Percentiles rank a stretch among this genome's conserved stretches.
Evolutionary conservation across 2,329 filamentous ascomycete species (phyloP).

Genomic region (Teratosphaeriaceae sp.): DNA sequence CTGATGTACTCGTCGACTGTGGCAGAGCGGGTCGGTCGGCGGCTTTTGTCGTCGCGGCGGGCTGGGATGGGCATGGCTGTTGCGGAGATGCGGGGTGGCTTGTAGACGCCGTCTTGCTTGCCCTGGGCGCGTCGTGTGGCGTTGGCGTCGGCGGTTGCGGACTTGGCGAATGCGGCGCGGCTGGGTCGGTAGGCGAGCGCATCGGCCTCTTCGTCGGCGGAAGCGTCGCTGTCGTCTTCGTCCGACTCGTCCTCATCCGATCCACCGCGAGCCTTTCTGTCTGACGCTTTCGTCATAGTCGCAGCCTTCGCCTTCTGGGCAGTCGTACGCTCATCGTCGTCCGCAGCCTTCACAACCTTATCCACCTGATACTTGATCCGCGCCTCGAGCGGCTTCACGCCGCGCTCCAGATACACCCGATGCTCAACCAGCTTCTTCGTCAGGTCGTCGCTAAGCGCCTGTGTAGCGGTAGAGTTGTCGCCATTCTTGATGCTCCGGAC

Average conservation of each 20-base stretch:
- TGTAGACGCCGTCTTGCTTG: slow-evolving; percentile 65
- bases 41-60: slow-evolving; percentile 53
- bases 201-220: slow-evolving; percentile 43
- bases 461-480: slow-evolving; percentile 28
- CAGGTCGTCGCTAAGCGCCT: slow-evolving; percentile 57
- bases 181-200: slow-evolving; percentile 60
- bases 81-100: slow-evolving; percentile 80
- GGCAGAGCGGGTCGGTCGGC: slow-evolving; percentile 63
- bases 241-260: slow-evolving; percentile 27
- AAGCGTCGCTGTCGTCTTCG: slow-evolving; percentile 32
- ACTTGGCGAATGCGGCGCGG: slow-evolving; percentile 37
- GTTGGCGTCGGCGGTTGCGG: slow-evolving; percentile 17
- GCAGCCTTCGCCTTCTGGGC: slow-evolving; percentile 29
- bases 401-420: slow-evolving; percentile 87
- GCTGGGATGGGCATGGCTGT: slow-evolving; percentile 61
- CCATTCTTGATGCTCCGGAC: slow-evolving; percentile 31
- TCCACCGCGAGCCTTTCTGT: slow-evolving; percentile 20
- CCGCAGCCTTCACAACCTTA: slow-evolving; percentile 81
- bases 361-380: slow-evolving; percentile 94
- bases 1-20: slow-evolving; percentile 89
- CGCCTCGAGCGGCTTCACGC: slow-evolving; percentile 81
- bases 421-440: slow-evolving; percentile 85
- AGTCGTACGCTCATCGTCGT: slow-evolving; percentile 56
- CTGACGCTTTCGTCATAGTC: slow-evolving; percentile 14
- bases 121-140: slow-evolving; percentile 26